phyloP scores from a whole-genome alignment of 148 eudicot species.

The Cornus suecica region DNA sequence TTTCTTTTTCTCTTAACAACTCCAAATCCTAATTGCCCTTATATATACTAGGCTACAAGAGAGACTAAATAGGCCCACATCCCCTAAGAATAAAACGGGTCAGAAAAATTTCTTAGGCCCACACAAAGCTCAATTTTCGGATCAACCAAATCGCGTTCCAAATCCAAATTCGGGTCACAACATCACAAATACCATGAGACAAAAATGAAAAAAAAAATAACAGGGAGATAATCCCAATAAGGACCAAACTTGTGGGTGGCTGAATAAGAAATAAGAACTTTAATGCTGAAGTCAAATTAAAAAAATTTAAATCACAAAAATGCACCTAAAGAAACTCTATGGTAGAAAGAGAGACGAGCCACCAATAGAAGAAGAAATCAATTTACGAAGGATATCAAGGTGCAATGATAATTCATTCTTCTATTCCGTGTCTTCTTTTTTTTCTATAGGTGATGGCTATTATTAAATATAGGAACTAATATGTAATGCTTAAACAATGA shows the following conservation, averaged over 20 bases:
- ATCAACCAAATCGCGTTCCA: too few species aligned
- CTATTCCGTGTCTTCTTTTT: background rate
- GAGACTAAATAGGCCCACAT: too few species aligned
- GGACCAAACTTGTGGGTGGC: background rate
- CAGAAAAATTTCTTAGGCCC: too few species aligned
- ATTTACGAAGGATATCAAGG: background rate
- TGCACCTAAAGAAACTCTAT: background rate
- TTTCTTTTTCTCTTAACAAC: too few species aligned
- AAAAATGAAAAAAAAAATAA: too few species aligned
- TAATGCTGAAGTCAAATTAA: background rate
- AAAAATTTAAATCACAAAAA: background rate
- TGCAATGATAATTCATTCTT: background rate
- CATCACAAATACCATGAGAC: too few species aligned
- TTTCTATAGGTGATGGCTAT: background rate
- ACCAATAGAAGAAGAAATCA: background rate
- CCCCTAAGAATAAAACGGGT: too few species aligned
- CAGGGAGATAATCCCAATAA: background rate
- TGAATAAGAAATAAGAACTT: background rate
- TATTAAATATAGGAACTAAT: too few species aligned
- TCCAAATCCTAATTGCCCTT: too few species aligned
- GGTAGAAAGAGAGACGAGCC: background rate
- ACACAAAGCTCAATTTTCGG: too few species aligned
- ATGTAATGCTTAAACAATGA: background rate
- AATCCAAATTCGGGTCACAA: too few species aligned
- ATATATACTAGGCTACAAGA: too few species aligned